Percentiles rank a stretch among this genome's conserved stretches.
Evolutionary conservation across 2,329 filamentous ascomycete species (phyloP).

Genomic region (Alternaria sp.): DNA sequence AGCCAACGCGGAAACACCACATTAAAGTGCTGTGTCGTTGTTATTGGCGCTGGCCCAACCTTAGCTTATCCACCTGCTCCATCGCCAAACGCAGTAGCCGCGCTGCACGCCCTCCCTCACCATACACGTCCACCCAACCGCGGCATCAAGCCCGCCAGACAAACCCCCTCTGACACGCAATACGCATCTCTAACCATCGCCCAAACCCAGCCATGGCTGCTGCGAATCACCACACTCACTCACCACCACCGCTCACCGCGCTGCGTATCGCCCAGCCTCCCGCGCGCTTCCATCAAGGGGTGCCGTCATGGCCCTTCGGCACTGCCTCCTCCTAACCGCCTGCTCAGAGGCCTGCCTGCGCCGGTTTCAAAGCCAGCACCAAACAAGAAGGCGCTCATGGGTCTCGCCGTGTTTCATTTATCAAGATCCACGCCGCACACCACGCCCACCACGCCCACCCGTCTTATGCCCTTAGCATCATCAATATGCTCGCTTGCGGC

Average conservation of each 20-base stretch:
- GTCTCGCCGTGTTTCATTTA: constrained; percentile 36
- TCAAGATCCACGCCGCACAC: constrained; percentile 27
- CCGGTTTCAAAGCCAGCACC: constrained; percentile 28
- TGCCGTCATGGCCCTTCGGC: constrained; percentile 17
- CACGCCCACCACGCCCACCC: constrained; percentile 11
- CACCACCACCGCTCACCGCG: constrained; percentile 2
- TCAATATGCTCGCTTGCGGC: constrained; percentile 10
- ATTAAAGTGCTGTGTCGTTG: neutral
- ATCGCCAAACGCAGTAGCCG: constrained; percentile 37
- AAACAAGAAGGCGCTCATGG: constrained; percentile 35
- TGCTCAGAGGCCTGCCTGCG: constrained; percentile 19
- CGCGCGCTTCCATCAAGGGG: constrained; percentile 32
- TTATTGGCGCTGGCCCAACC: constrained; percentile 9
- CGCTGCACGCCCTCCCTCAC: constrained; percentile 7
- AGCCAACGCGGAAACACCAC: constrained; percentile 36
- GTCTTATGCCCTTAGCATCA: constrained; percentile 13
- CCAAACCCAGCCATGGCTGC: neutral
- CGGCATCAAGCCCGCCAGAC: neutral
- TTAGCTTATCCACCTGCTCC: constrained; percentile 16
- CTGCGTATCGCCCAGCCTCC: constrained; percentile 38
- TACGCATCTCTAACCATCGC: neutral
- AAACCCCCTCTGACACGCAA: neutral
- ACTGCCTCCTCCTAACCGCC: constrained; percentile 41
- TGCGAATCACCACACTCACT: neutral
- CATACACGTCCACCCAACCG: neutral